Evolutionary conservation across 805 yeast genomes (phyloP).

Genomic region (Pichia manshurica): DNA sequence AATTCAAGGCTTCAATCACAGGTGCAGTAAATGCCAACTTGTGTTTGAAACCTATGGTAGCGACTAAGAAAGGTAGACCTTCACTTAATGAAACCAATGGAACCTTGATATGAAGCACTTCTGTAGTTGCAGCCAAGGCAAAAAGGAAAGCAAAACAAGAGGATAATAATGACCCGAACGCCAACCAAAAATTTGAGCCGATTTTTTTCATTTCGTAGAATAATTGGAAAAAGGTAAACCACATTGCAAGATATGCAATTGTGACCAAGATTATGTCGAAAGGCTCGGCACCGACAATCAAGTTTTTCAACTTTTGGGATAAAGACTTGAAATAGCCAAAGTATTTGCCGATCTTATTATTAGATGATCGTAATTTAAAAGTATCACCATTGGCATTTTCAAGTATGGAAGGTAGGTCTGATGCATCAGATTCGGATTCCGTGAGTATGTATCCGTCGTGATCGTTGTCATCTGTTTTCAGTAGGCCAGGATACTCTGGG

Average conservation of each 20-base stretch:
- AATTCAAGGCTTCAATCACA: constrained; percentile 39
- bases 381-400: constrained; percentile 41
- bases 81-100: constrained; percentile 75
- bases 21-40: constrained; percentile 66
- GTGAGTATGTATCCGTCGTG: constrained; percentile 38
- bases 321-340: constrained; percentile 44
- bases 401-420: constrained; percentile 17
- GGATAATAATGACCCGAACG: constrained; percentile 68
- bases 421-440: constrained; percentile 23
- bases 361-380: constrained; percentile 56
- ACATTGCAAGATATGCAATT: constrained; percentile 81
- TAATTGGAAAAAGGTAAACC: constrained; percentile 70
- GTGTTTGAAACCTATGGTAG: constrained; percentile 86
- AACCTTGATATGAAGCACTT: constrained; percentile 51
- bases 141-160: constrained; percentile 79
- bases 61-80: constrained; percentile 90
- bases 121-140: constrained; percentile 62
- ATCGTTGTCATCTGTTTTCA: constrained; percentile 34
- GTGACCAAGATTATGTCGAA: constrained; percentile 78
- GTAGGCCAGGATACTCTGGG: constrained; percentile 38
- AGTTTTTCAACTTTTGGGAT: constrained; percentile 35
- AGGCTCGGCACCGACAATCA: constrained; percentile 69
- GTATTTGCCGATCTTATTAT: constrained; percentile 49
- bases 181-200: constrained; percentile 87
- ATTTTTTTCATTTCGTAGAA: constrained; percentile 68